Evolutionary conservation across 495 filamentous ascomycete species (phyloP), one percentile per base, ranked within the genome.

Genomic region (Daldinia vernicosa): DNA sequence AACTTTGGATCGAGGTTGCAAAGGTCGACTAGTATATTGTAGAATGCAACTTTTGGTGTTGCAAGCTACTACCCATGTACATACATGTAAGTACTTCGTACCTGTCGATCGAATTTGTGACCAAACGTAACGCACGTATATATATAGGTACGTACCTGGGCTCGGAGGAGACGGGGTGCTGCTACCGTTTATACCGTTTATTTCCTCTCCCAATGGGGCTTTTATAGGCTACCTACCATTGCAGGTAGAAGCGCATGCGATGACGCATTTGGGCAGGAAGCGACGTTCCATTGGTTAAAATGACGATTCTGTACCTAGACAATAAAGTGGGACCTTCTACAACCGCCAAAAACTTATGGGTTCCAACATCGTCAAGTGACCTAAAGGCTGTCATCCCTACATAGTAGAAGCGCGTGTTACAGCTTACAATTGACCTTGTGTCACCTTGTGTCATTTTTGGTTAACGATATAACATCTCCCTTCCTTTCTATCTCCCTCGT

Each of bases 181-280:
- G 52, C 39, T 37, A 37, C 30, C 53, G 52, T 37, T 62, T 6
- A 2, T 4, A 27, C 26, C 26, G 26, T 35, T 40, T 47, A 6
- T 47, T 64, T 43, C 28, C 43, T 51, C 47, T 28, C 47, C 27
- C 27, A 53, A 63, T 63, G 39, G 47, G 43, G 32, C 26, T 19
- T 52, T 52, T 11, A 52, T 17, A 51, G 47, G 47, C 47, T 26
- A 45, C 22, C 22, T 37, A 56, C 27, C 39, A 26, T 30, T 33
- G 51, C 51, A 45, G 55, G 54, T 51, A 60, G 19, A 53, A 32
- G n/a, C 32, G 43, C 63, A 53, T 35, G 39, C 19, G 28, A 71
- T 71, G 69, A 71, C 69, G 69, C 69, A 67, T 24, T 67, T 47
- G 28, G 56, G 28, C 12, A 30, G 19, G 33, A 33, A 55, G 40